A percentile compares a stretch with the other conserved stretches of the same genome.
These are phyloP conservation scores for Penicillium pulvis DNA, from an alignment of 495 filamentous ascomycete genomes.

Conservation along the genomic window DNA sequence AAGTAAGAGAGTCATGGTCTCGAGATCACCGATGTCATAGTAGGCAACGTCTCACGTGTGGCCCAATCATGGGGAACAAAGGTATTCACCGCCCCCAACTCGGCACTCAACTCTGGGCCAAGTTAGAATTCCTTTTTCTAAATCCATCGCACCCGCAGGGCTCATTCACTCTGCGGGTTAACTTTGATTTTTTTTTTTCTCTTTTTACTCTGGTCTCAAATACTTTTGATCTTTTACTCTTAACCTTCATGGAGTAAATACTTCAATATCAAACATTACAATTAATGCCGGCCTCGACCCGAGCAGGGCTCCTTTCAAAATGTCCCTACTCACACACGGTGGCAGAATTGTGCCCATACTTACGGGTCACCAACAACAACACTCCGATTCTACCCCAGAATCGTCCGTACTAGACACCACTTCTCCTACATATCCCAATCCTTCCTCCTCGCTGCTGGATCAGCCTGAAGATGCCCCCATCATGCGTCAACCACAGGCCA, in stretches of 20 bases:
- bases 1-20: neutral
- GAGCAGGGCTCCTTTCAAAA: constrained; percentile 39
- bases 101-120: constrained; percentile 24
- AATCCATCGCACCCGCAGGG: constrained; percentile 32
- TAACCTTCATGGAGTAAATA: constrained; percentile 12
- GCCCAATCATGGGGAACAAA: constrained; percentile 20
- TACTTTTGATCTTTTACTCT: constrained; percentile 10
- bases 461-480: constrained; percentile 10
- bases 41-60: constrained; percentile 24
- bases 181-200: constrained; percentile 11
- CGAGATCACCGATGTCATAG: constrained; percentile 27
- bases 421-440: neutral
- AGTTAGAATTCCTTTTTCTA: constrained; percentile 29
- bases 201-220: constrained; percentile 17
- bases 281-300: constrained; percentile 45
- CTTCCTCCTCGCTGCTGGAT: constrained; percentile 18
- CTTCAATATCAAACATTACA: constrained; percentile 7
- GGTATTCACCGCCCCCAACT: constrained; percentile 23
- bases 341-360: constrained; percentile 54
- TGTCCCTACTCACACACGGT: constrained; percentile 45
- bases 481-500: constrained; percentile 25
- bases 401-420: constrained; percentile 14
- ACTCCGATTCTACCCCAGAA: constrained; percentile 22
- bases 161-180: constrained; percentile 28
- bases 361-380: constrained; percentile 31